A percentile compares a stretch with the other conserved stretches of the same genome.
phyloP scores from a whole-genome alignment of 805 yeast species.

The Candida gorgasii region DNA sequence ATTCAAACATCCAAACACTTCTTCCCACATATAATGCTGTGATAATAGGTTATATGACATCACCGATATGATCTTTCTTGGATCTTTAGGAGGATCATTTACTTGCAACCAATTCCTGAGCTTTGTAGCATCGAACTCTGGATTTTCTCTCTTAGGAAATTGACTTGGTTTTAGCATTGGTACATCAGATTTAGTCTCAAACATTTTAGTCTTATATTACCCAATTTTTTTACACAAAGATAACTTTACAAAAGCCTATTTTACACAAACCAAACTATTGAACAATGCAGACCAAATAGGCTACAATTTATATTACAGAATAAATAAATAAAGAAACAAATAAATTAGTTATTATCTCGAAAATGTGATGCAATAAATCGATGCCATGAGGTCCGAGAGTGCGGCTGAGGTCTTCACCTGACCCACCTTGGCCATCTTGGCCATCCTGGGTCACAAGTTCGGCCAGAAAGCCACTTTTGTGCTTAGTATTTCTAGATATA shows the following conservation, averaged over 20 bases:
- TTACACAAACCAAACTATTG: neutral
- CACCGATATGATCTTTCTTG: slow-evolving; percentile 58
- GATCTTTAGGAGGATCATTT: slow-evolving; percentile 12
- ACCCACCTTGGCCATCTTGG: too few species aligned
- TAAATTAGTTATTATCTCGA: neutral
- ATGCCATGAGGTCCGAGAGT: neutral
- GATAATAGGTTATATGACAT: slow-evolving; percentile 88
- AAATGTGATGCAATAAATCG: neutral
- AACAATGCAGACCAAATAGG: neutral
- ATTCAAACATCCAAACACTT: slow-evolving; percentile 89
- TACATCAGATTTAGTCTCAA: neutral
- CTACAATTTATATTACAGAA: neutral
- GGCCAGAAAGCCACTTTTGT: too few species aligned
- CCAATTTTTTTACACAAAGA: too few species aligned
- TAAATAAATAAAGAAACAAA: neutral
- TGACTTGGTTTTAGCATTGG: neutral
- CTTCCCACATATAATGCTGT: slow-evolving; percentile 92
- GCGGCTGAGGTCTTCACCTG: slow-evolving; percentile 1
- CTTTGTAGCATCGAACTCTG: slow-evolving; percentile 7
- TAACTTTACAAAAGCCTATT: neutral
- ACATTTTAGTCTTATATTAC: too few species aligned
- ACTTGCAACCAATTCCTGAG: slow-evolving; percentile 6
- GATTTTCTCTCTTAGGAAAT: neutral
- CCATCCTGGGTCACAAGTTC: too few species aligned
- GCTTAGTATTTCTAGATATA: too few species aligned